Evolutionary conservation across 2,329 filamentous ascomycete genomes (phyloP), one percentile per base, ranked within the genome.

Genomic region (Cladophialophora immunda): DNA sequence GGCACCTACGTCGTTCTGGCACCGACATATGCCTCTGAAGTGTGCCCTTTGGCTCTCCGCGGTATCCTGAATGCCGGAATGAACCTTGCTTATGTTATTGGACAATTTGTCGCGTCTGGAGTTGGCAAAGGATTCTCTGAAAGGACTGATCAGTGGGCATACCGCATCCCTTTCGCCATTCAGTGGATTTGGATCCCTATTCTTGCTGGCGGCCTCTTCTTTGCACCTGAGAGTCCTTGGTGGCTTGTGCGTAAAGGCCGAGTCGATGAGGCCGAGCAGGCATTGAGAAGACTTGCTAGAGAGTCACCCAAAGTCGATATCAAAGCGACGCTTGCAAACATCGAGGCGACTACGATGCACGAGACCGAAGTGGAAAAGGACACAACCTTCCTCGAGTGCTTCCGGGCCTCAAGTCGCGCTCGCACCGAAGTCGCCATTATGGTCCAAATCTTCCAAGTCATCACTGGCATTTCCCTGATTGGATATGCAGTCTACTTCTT

Each of bases 361-460:
- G 76, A 93, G 0, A 94, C 91, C 13, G 62, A 68, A 27, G 58
- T 62, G 22, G 53, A 59, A 30, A 63, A 65, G 27, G 63, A 65
- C 54, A 68, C 66, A 2, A 89, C 84, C 60, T 97, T 95, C 77
- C 78, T 86, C 72, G 93, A 97, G 78, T 97, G 92, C 80, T 96
- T 97, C 85, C 89, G 86, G 76, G 92, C 92, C 7, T 86, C 87
- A n/a, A 90, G 96, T 75, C 82, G 90, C 52, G 90, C 93, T 66
- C 88, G 93, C 36, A 97, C 93, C 2, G 92, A 92, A 76, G 89
- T 90, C 70, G 83, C 87, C 34, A 87, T 85, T 65, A 87, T 89
- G 74, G 86, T 88, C 3, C 90, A 88, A 79, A 83, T 85, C 4
- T 87, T 87, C 3, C 89, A 90, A 72, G 88, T 89, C 59, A 60